phyloP scores from a whole-genome alignment of 2,329 filamentous ascomycete genomes.

The Huntiella omanensis region DNA sequence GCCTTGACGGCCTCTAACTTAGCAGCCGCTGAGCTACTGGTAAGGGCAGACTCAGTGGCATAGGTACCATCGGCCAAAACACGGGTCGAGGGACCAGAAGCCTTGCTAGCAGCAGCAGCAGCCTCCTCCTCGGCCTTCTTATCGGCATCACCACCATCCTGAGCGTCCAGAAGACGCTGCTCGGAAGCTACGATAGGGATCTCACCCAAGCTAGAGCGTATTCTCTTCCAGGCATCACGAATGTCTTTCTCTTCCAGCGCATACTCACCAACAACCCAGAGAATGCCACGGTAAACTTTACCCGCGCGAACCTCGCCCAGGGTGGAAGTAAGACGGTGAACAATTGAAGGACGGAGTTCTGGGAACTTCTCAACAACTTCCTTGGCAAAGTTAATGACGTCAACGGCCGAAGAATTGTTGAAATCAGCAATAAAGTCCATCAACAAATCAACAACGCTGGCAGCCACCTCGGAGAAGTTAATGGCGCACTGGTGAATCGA shows the following conservation, averaged over 20 bases:
- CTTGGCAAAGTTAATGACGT: constrained; percentile 97
- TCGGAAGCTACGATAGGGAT: constrained; percentile 94
- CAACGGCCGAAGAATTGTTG: constrained; percentile 88
- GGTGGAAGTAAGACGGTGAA: constrained; percentile 74
- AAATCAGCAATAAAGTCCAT: constrained; percentile 99
- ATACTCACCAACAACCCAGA: constrained; percentile 98
- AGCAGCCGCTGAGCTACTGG: constrained; percentile 77
- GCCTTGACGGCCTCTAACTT: constrained; percentile 93
- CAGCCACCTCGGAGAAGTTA: constrained; percentile 95
- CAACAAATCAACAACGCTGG: constrained; percentile 84
- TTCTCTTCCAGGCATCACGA: constrained; percentile 88
- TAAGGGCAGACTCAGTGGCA: constrained; percentile 88
- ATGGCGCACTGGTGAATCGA: constrained; percentile 97
- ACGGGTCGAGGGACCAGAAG: constrained; percentile 60
- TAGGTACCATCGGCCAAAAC: constrained; percentile 94
- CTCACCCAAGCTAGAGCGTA: constrained; percentile 81
- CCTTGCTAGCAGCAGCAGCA: constrained; percentile 59
- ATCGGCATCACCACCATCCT: constrained; percentile 48
- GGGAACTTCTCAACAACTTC: constrained; percentile 98
- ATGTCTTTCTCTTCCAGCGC: constrained; percentile 88
- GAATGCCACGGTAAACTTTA: constrained; percentile 88
- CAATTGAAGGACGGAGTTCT: constrained; percentile 67
- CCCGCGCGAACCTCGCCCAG: constrained; percentile 85
- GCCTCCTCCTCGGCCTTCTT: constrained; percentile 35
- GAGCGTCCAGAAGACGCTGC: constrained; percentile 75